Percentiles rank a stretch among this genome's conserved stretches.
Evolutionary conservation across 495 filamentous ascomycete genomes (phyloP).

Genomic region (Staphylotrichum tortipilum): DNA sequence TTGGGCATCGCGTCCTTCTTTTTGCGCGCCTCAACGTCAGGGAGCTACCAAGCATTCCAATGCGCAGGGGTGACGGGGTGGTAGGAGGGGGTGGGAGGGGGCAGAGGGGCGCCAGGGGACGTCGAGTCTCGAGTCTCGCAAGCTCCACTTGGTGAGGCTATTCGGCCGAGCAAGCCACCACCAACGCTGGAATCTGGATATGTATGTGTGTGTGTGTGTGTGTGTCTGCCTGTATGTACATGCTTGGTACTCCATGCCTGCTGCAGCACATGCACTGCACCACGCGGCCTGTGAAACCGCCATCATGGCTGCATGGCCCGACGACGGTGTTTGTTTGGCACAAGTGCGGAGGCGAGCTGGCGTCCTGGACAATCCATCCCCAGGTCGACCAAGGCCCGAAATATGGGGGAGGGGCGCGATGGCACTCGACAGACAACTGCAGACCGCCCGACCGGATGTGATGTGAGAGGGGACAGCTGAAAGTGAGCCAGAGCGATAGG

Average conservation of each 20-base stretch:
- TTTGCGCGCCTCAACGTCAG: neutral
- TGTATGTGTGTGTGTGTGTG: too few species aligned
- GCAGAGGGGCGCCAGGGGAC: neutral
- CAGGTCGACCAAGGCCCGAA: too few species aligned
- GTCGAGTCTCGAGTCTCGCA: too few species aligned
- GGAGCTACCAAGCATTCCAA: neutral
- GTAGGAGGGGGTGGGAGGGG: neutral
- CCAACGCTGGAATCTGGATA: too few species aligned
- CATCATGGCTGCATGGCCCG: neutral
- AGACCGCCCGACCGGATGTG: too few species aligned
- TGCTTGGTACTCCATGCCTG: neutral
- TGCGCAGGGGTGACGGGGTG: neutral
- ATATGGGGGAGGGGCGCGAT: too few species aligned
- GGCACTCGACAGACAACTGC: too few species aligned
- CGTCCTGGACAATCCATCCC: too few species aligned
- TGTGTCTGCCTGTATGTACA: too few species aligned
- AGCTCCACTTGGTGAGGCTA: constrained; percentile 6
- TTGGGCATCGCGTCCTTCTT: constrained; percentile 3
- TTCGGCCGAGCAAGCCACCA: constrained; percentile 17
- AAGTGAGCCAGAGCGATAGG: too few species aligned
- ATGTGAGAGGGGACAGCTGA: too few species aligned
- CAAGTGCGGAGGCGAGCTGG: too few species aligned
- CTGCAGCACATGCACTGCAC: neutral
- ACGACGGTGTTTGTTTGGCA: neutral
- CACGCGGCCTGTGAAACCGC: neutral